phyloP scores from a whole-genome alignment of 805 yeast genomes.

The Monosporozyma aerobia region DNA sequence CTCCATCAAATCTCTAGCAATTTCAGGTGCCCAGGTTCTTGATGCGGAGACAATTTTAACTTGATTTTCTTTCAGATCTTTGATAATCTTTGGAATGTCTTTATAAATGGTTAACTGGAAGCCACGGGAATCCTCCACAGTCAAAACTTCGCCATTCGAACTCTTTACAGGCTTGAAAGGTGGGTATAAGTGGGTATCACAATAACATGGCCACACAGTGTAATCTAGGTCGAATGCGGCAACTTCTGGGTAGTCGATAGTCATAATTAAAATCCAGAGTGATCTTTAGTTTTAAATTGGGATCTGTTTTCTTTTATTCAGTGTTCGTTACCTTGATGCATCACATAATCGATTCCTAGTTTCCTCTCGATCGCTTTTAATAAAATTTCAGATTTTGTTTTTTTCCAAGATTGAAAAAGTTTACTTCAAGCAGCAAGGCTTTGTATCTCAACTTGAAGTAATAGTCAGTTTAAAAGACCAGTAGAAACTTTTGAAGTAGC shows the following conservation, averaged over 20 bases:
- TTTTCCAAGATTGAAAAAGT: neutral
- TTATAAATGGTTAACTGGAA: constrained; percentile 47
- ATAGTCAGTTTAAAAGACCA: too few relatives aligned
- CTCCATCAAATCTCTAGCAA: constrained; percentile 57
- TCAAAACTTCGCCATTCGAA: constrained; percentile 23
- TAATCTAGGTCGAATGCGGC: constrained; percentile 31
- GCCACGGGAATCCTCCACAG: constrained; percentile 35
- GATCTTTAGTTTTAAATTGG: neutral
- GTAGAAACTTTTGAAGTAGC: too few relatives aligned
- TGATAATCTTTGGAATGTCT: constrained; percentile 60
- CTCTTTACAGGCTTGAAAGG: constrained; percentile 25
- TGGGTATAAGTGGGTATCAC: constrained; percentile 30
- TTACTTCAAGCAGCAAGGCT: neutral
- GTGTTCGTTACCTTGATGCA: neutral
- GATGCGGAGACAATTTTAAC: constrained; percentile 63
- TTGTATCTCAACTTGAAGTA: too few relatives aligned
- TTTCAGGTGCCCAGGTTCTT: constrained; percentile 67
- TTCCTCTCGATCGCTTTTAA: neutral
- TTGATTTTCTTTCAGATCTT: constrained; percentile 38
- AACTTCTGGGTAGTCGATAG: constrained; percentile 25
- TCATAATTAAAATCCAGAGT: neutral
- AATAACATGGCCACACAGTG: constrained; percentile 33
- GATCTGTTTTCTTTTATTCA: neutral
- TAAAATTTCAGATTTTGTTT: neutral
- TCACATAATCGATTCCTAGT: neutral